phyloP scores from a whole-genome alignment of 768 basidiomycete species.

The Hygrocybe punicea region DNA sequence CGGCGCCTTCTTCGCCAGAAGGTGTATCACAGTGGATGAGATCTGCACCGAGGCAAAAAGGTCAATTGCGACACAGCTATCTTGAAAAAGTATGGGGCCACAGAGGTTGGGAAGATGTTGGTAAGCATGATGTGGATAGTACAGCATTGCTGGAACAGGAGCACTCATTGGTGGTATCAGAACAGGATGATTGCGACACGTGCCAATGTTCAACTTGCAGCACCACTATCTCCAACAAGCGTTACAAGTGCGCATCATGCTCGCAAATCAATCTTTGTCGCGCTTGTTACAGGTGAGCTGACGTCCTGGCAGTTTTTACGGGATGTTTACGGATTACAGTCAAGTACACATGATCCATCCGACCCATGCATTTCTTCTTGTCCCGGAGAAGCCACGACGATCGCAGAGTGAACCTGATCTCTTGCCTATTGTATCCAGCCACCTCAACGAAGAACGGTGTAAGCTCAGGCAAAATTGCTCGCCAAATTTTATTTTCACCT shows the following conservation, averaged over 20 bases:
- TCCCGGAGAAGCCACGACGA: conserved; percentile 59
- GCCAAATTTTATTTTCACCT: background rate
- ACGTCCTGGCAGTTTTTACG: background rate
- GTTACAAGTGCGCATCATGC: conserved; percentile 86
- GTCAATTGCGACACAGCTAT: conserved; percentile 79
- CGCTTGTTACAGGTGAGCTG: conserved; percentile 70
- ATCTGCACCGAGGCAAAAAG: conserved; percentile 67
- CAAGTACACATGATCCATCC: conserved; percentile 92
- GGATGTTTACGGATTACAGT: conserved; percentile 36
- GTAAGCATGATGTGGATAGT: conserved; percentile 44
- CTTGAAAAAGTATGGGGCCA: conserved; percentile 83
- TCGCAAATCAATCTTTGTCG: conserved; percentile 76
- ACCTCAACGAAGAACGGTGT: conserved; percentile 61
- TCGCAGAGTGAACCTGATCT: conserved; percentile 40
- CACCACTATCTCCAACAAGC: conserved; percentile 53
- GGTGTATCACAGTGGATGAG: conserved; percentile 57
- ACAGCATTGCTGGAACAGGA: background rate
- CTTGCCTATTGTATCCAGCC: conserved; percentile 20
- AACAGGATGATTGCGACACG: conserved; percentile 66
- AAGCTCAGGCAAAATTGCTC: conserved; percentile 25
- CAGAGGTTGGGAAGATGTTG: conserved; percentile 83
- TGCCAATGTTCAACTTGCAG: conserved; percentile 81
- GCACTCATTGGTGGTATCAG: conserved; percentile 14
- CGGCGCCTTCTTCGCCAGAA: conserved; percentile 50
- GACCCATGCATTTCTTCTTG: conserved; percentile 76